Conservation (phyloP, 352 stramenopile species). For the Pythium pyrilobum region DNA sequence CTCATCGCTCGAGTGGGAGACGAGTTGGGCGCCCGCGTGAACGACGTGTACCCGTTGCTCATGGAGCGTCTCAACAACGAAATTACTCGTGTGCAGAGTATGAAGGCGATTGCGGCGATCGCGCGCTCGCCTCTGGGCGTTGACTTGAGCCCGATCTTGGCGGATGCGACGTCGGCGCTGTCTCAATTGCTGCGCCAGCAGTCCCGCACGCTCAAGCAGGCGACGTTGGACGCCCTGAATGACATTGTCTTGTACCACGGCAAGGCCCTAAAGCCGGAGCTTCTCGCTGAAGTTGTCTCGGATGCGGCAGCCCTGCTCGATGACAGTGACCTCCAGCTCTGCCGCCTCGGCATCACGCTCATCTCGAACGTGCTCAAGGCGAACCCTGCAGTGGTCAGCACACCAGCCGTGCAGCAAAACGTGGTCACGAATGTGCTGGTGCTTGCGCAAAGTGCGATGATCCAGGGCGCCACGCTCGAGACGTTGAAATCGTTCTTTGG, state of each 20-base stretch:
- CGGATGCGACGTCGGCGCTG: constrained; percentile 84
- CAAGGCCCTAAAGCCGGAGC: constrained; percentile 49
- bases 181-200: constrained; percentile 93
- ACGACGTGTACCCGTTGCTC: constrained; percentile 88
- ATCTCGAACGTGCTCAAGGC: constrained; percentile 71
- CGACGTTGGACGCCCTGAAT: constrained; percentile 89
- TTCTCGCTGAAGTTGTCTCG: constrained; percentile 87
- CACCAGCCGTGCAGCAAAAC: constrained; percentile 56
- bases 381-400: constrained; percentile 47
- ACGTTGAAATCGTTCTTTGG: constrained; percentile 69
- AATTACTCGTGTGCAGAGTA: constrained; percentile 95
- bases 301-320: constrained; percentile 90
- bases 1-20: constrained; percentile 83
- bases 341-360: constrained; percentile 90
- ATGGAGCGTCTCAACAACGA: constrained; percentile 98
- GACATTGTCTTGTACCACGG: constrained; percentile 84
- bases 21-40: constrained; percentile 70
- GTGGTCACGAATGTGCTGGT: constrained; percentile 76
- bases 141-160: constrained; percentile 90
- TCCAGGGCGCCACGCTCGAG: constrained; percentile 83
- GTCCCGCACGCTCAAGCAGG: constrained; percentile 94
- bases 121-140: constrained; percentile 81
- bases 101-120: constrained; percentile 93
- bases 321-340: constrained; percentile 96
- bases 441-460: constrained; percentile 85